Evolutionary conservation across 768 basidiomycete genomes (phyloP), one percentile per base, ranked within the genome.

Genomic region (Pholiota microspora): DNA sequence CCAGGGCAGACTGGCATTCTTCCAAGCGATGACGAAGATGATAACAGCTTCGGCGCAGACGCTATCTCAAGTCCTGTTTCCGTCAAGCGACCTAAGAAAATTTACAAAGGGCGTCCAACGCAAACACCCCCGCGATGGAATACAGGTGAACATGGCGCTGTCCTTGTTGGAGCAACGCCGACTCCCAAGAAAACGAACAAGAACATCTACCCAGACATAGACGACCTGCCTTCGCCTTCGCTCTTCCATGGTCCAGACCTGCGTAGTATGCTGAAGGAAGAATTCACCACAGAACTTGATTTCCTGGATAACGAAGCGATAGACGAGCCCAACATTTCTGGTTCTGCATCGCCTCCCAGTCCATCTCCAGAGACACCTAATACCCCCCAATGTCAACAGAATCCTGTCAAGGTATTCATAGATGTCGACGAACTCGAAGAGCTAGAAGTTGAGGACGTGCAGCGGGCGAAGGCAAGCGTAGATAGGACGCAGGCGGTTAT

Each of bases 321-420:
- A 35, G 55, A 29, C 12, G 21, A 10, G 18, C 40, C 21, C 40
- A 10, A 42, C 16, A 38, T 8, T 2, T 68, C 59, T 27, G 64
- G 58, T 5, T 68, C 66, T 12, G 62, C 71, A 12, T 57, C 66
- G 1, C 55, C 73, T 18, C 70, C 66, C 15, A 65, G 71, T 16
- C 67, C 72, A 4, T 75, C 76, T n/a, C 77, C 73, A n/a, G 62
- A 66, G 50, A 73, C 73, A 3, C 56, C 58, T 7, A 46, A 52
- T 12, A 29, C 24, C 5, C 31, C 40, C 35, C 29, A 45, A 52
- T 49, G 48, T 42, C 15, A 27, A 28, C 12, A 46, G 49, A 46
- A 64, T 23, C 51, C 55, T 27, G 12, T 35, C 3, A 56, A 51
- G 2, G 57, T 60, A 4, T 50, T 60, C 31, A 64, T 65, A 46